phyloP scores from a whole-genome alignment of 495 filamentous ascomycete genomes.

The Choiromyces venosus region DNA sequence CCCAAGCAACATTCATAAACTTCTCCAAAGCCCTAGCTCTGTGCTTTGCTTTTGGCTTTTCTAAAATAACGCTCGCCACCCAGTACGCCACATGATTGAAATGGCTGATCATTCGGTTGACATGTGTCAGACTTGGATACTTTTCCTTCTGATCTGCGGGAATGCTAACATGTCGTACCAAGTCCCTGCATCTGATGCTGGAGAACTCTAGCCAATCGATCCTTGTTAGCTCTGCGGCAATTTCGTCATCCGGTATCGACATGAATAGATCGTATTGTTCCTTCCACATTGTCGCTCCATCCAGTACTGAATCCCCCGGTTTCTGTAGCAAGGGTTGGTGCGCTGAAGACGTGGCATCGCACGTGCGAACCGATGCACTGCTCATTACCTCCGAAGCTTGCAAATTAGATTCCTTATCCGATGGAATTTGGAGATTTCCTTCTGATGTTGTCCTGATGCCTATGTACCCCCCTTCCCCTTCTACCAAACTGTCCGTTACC shows the following conservation, averaged over 20 bases:
- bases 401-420: slow-evolving; percentile 25
- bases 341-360: slow-evolving; percentile 32
- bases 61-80: slow-evolving; percentile 83
- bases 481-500: slow-evolving; percentile 42
- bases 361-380: slow-evolving; percentile 43
- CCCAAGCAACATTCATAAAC: slow-evolving; percentile 76
- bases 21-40: slow-evolving; percentile 84
- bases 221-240: slow-evolving; percentile 85
- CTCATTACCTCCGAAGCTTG: slow-evolving; percentile 48
- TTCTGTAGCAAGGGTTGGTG: slow-evolving; percentile 26
- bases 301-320: slow-evolving; percentile 12
- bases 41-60: slow-evolving; percentile 94
- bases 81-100: slow-evolving; percentile 94
- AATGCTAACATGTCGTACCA: slow-evolving; percentile 82
- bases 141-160: slow-evolving; percentile 65
- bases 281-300: slow-evolving; percentile 24
- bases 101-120: slow-evolving; percentile 88
- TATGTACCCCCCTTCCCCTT: slow-evolving; percentile 27
- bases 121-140: slow-evolving; percentile 71
- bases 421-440: slow-evolving; percentile 15
- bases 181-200: slow-evolving; percentile 88
- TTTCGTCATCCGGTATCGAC: slow-evolving; percentile 56
- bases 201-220: slow-evolving; percentile 98
- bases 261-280: slow-evolving; percentile 41
- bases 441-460: slow-evolving; percentile 33